phyloP scores from a whole-genome alignment of 2,329 filamentous ascomycete genomes.

The Cordyceps farinosa region DNA sequence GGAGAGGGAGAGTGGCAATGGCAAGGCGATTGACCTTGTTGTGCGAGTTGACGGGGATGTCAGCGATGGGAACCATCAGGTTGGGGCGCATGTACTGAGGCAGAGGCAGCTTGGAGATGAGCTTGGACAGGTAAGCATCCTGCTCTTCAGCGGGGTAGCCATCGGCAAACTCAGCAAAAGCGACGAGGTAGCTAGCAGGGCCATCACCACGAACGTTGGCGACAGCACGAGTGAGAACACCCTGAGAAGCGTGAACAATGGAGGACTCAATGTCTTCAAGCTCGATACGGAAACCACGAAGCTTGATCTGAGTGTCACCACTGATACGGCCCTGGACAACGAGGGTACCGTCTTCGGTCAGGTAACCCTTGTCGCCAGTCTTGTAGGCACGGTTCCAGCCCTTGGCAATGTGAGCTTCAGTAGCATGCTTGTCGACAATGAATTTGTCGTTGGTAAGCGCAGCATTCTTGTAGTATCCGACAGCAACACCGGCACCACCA shows the following conservation, averaged over 20 bases:
- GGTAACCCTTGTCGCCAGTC: conserved; percentile 39
- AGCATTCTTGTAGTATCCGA: conserved; percentile 37
- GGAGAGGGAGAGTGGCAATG: conserved; percentile 15
- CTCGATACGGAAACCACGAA: conserved; percentile 44
- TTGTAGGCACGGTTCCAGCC: conserved; percentile 33
- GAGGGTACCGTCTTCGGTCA: conserved; percentile 33
- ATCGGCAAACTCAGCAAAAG: conserved; percentile 26
- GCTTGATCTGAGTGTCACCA: conserved; percentile 44
- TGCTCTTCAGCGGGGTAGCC: conserved; percentile 15
- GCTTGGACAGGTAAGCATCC: conserved; percentile 16
- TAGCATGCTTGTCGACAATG: conserved; percentile 20
- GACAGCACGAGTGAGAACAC: conserved; percentile 23
- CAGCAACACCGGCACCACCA: conserved; percentile 39
- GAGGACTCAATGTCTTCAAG: conserved; percentile 36
- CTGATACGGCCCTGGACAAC: conserved; percentile 35
- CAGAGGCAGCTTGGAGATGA: conserved; percentile 12
- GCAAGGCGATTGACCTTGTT: conserved; percentile 18
- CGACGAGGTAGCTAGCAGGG: conserved; percentile 26
- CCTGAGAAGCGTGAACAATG: conserved; percentile 24
- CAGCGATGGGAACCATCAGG: conserved; percentile 5
- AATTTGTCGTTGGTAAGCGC: conserved; percentile 21
- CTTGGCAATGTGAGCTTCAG: conserved; percentile 5
- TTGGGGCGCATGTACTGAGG: conserved; percentile 21
- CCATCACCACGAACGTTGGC: conserved; percentile 23
- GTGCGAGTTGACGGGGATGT: conserved; percentile 16